Conservation (phyloP, 2,329 filamentous ascomycete genomes). For the Pseudogymnoascus sp. region DNA sequence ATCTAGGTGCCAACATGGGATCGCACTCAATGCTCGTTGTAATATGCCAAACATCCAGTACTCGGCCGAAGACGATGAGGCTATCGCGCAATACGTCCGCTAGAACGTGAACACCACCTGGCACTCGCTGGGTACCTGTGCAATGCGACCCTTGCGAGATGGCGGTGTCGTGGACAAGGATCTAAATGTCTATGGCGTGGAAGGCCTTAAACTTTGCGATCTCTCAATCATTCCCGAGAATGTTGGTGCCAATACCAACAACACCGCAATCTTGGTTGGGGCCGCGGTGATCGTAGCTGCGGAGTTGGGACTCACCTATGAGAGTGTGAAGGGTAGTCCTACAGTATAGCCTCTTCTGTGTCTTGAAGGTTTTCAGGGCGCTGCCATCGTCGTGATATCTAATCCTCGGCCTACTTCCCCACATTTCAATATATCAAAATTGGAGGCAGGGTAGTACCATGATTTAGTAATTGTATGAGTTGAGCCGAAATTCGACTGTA, state of each 20-base stretch:
- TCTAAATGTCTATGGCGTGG: constrained; percentile 29
- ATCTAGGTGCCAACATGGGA: not conserved
- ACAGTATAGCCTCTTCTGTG: not conserved
- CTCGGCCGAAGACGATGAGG: constrained; percentile 13
- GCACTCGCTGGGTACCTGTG: constrained; percentile 31
- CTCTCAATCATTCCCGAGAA: constrained; percentile 30
- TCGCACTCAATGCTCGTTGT: constrained; percentile 1
- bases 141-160: constrained; percentile 27
- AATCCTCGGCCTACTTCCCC: no score
- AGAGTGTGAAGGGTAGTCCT: not conserved
- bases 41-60: constrained; percentile 11
- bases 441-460: no score
- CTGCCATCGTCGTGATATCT: no score
- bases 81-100: constrained; percentile 32
- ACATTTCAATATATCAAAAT: no score
- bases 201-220: constrained; percentile 33
- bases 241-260: constrained; percentile 37
- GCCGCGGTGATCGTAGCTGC: constrained; percentile 31
- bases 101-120: constrained; percentile 28
- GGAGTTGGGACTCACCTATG: constrained; percentile 26
- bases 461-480: no score
- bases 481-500: no score
- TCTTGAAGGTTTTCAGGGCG: no score
- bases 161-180: constrained; percentile 28
- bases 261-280: constrained; percentile 34